Conservation (phyloP, 1,284 basidiomycete genomes). For the Trichosporon asahii region DNA sequence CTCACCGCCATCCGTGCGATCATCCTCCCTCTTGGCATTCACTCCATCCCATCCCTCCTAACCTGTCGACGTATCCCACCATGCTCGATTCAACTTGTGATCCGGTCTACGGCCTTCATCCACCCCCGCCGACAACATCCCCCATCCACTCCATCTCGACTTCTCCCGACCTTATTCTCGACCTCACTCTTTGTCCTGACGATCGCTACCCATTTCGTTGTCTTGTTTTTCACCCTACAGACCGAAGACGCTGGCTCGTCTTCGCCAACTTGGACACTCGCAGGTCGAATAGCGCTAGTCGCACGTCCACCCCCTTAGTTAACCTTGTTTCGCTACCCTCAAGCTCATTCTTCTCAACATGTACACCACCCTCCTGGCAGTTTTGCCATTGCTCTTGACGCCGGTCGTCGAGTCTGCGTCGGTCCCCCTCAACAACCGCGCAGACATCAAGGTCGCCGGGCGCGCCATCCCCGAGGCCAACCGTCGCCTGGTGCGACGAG, state of each 20-base stretch:
- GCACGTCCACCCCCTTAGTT: constrained; percentile 6
- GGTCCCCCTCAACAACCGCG: neutral
- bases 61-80: neutral
- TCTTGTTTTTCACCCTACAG: constrained; percentile 11
- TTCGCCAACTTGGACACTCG: constrained; percentile 14
- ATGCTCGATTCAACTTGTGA: neutral
- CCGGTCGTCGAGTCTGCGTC: constrained; percentile 9
- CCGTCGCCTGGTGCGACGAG: constrained; percentile 19
- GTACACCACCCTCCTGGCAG: neutral
- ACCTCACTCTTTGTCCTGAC: neutral
- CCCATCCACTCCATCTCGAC: neutral
- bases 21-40: neutral
- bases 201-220: neutral
- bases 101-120: neutral
- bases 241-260: constrained; percentile 11
- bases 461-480: neutral
- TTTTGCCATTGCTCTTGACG: constrained; percentile 4
- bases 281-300: constrained; percentile 26
- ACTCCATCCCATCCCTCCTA: neutral
- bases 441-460: constrained; percentile 8
- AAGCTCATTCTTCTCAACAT: neutral
- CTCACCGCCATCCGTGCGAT: neutral
- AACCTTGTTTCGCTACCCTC: neutral
- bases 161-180: neutral
- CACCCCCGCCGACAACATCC: neutral